Base-by-base conservation (phyloP, 768 basidiomycete species). In the Ephemerocybe angulata region DNA sequence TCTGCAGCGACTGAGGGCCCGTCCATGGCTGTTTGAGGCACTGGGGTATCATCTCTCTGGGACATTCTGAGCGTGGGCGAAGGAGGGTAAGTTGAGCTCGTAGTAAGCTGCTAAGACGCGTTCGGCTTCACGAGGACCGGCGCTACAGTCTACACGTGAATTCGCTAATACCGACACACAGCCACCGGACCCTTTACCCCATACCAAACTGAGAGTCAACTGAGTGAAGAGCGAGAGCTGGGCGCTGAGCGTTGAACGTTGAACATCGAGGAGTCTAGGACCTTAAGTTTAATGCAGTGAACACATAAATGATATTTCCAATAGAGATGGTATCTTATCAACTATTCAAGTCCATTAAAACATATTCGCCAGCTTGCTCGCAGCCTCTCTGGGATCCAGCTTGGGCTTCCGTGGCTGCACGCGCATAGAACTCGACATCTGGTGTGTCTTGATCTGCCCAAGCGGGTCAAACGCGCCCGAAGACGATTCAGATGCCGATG, bases 281-380 rank as follows among this genome's bases (percentile, higher is more conserved):
- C 25, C 22, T 10, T 46, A 22, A 28, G n/a, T n/a, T 11, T 12
- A 7, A 11, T 12, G 15, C 22, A 22, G 41, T 22, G 10, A 22
- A 42, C 41, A n/a, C 17, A 11, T 25, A 19, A 33, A 19, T 21
- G 21, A 19, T 19, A 53, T 4, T 42, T 27, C 22, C 19, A 30
- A 47, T 41, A 58, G 38, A 41, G 37, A 40, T 25, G 35, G 50
- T 37, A 38, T 38, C 50, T 28, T n/a, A n/a, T n/a, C n/a, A 28
- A 22, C 15, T 46, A 46, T 17, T n/a, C n/a, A n/a, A 27, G 22
- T 28, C 27, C 22, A 41, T 66, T 72, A 91, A 66, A 91, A 90
- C 86, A 90, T 88, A 65, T 93, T 95, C 6, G 91, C 92, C 54
- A 94, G 78, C 68, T 93, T 94, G 66, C 90, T 90, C 19, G 90